Base-by-base conservation (phyloP, 495 filamentous ascomycete genomes). In the Astrocystis sublimbata region DNA sequence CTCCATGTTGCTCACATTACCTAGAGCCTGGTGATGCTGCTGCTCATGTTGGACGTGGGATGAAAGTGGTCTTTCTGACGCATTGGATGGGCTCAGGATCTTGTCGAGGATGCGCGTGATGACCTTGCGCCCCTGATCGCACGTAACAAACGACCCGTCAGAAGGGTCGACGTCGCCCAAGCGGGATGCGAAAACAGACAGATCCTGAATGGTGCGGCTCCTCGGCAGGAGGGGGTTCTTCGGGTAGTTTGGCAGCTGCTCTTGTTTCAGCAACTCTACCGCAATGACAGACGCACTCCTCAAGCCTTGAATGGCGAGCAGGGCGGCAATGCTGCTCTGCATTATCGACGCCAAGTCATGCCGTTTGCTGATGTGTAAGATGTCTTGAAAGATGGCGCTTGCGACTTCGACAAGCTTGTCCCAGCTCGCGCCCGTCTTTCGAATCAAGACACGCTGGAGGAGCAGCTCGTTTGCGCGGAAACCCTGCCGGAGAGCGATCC, bases 381-480 rank as follows among this genome's bases (percentile, higher is more conserved):
- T 65, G 21, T 80, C 77, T 2, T 74, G 68, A 5, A 78, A 73
- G 13, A 81, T 69, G 23, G 76, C 70, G 0, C 69, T 66, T 3
- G 78, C 68, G 40, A 68, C 73, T 7, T 77, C 71, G 12, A 76
- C 70, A 3, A 83, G 69, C 55, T 75, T 70, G 8, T 75, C 68
- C 0, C 68, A 53, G 21, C 68, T 71, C 6, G 72, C 75, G 4
- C 69, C 68, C 0, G 71, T 65, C 51, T 78, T 76, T 26, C 75
- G 75, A 6, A 75, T 74, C 26, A 83, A 65, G 0, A 83, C 72
- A 13, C 75, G 66, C 35, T 83, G 76, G 7, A 81, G 69, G 23
- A 81, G 73, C 36, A 83, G 75, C 17, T 79, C 71, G 53, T 81
- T 81, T 30, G 77, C 74, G 0, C 77, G 71, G 54, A 79, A 78